Base-by-base conservation (phyloP, 495 filamentous ascomycete genomes). In the Bathelium albidoporum region DNA sequence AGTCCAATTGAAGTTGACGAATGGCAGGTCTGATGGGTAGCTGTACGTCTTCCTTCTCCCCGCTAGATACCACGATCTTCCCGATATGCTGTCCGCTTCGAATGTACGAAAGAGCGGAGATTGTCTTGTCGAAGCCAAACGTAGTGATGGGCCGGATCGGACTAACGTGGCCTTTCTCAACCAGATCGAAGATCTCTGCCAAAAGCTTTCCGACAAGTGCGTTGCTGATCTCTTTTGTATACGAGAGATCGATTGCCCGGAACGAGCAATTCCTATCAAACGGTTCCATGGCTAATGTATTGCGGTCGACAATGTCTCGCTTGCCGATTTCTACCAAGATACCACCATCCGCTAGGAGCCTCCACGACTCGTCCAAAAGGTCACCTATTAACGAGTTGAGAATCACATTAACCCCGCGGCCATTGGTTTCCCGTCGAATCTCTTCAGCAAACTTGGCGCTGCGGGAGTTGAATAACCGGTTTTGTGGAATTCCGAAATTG, bases 11-110 rank as follows among this genome's bases (percentile, higher is more conserved):
- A 4, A 55, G 12, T 59, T 45, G 2, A 45, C 60, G 68, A 60
- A 59, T 28, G 0, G 64, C 64, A 16, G 66, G 65, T 11, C 70
- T 62, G 12, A 75, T 64, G 12, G 61, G 65, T 43, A 61, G 26
- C 14, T 22, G 32, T 18, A 69, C 68, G 5, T 62, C 41, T 24
- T 53, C 34, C n/a, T 74, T 62, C 4, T 64, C 63, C 18, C 66
- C 61, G 0, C 75, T 73, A 20, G 76, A 71, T 10, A 89, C 69
- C 11, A 87, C 78, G 11, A 84, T 67, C 69, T 88, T 88, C 1
- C 86, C 85, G 18, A 78, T 70, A 4, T 79, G 70, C 41, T 79
- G 80, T 34, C 81, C 83, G 18, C 73, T 70, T 65, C 86, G 83
- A 53, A 88, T 74, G 52, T 67, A 71, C 0, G 62, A 31, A 29